Evolutionary conservation across 1,139 yeast genomes (phyloP), one percentile per base, ranked within the genome.

Genomic region (Candida sanyaensis): DNA sequence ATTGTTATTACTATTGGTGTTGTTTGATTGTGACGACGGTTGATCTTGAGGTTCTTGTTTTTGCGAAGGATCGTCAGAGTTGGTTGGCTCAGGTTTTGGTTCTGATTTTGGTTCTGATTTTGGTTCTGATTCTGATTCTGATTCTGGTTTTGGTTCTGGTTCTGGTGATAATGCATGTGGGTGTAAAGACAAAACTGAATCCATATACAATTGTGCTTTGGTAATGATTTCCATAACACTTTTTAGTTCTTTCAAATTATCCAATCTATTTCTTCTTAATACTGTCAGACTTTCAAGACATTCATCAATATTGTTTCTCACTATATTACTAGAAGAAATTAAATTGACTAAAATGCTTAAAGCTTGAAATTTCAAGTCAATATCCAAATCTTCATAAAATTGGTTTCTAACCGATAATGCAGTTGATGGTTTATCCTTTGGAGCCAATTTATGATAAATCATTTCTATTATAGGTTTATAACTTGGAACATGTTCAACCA

Each of bases 201-300:
- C 55, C 4, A 78, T 63, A 23, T 65, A 69, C 40, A 67, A 63
- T 52, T 81, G 81, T 7, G 72, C 62, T 42, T 65, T 71, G 48
- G 75, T 80, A 2, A 84, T 81, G 33, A 67, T 66, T 42, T 87
- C 91, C 30, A 74, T 63, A 1, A 27, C 24, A 27, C 41, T 45
- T 58, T 84, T 86, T 56, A 78, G 77, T 48, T 86, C 92, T 52
- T 86, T 79, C 42, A 84, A 76, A 38, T 79, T 72, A 45, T 89
- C 96, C 43, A 87, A 69, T 51, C 92, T 75, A 46, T 82, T 86
- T 51, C 92, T 77, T 58, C 96, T 78, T 33, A 86, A 65, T 12
- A 71, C 68, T 0, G 90, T 77, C 1, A 87, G 76, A 38, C 81
- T 80, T 33, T 86, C 95, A 63, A 86, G 71, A 53, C 88, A 82